Conservation (phyloP, 768 basidiomycete genomes). For the Tricholoma flavovirens region DNA sequence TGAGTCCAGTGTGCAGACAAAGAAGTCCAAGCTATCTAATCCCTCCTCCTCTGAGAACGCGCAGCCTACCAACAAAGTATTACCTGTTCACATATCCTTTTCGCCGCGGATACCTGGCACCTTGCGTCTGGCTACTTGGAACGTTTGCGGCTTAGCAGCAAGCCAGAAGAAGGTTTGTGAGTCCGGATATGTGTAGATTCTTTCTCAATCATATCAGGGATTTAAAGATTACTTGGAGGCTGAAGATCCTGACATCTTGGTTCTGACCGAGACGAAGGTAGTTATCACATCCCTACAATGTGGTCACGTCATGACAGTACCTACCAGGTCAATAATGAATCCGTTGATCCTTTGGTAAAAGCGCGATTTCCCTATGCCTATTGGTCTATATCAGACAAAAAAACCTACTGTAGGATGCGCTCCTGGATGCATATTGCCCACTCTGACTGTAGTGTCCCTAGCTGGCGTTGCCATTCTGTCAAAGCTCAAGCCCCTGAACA, state of each 20-base stretch:
- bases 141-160: constrained; percentile 72
- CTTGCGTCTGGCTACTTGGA: constrained; percentile 65
- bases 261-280: constrained; percentile 86
- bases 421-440: not conserved
- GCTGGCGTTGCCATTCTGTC: constrained; percentile 81
- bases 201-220: constrained; percentile 40
- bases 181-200: not conserved
- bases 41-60: constrained; percentile 26
- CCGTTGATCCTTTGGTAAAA: constrained; percentile 52
- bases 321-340: constrained; percentile 62
- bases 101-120: constrained; percentile 42
- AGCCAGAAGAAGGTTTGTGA: constrained; percentile 66
- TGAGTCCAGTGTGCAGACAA: constrained; percentile 15
- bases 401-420: constrained; percentile 59
- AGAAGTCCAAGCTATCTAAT: constrained; percentile 13
- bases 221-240: constrained; percentile 80
- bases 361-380: constrained; percentile 62
- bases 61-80: constrained; percentile 69
- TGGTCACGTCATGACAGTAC: not conserved
- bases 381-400: constrained; percentile 75
- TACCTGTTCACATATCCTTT: constrained; percentile 60
- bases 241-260: constrained; percentile 79
- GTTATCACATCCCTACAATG: not conserved
- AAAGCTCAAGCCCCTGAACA: constrained; percentile 64
- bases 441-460: constrained; percentile 21